Base-by-base conservation (phyloP, 257 asterid species). In the Schizonepeta tenuifolia region DNA sequence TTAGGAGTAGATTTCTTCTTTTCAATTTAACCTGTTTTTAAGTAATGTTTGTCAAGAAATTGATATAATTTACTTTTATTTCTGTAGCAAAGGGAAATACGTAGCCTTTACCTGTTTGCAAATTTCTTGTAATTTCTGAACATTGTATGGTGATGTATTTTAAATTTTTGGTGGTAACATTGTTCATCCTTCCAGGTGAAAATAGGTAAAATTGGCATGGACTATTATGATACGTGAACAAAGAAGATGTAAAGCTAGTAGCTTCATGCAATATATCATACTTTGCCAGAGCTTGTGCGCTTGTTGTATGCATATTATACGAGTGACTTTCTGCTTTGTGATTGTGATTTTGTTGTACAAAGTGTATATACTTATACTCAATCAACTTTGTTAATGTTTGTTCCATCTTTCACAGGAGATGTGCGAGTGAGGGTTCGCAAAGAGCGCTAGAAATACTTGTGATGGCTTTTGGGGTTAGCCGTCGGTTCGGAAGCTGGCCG, bases 141-240 rank as follows among this genome's bases (percentile, higher is more conserved):
- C 61, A 50, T 77, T 77, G 13, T 63, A 59, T 80, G 77, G 55
- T 79, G 80, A 35, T 82, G 74, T 80, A 62, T 84, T 75, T 76
- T 59, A 67, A 84, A 75, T 79, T 84, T 75, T 78, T 85, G 66
- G 72, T 73, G 75, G 86, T 82, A 74, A 78, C 75, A 71, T 60
- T 84, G 82, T 87, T 89, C 88, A 80, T 83, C 81, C 88, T 84
- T 76, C 96, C 92, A 86, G 86, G 86, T 90, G 84, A 89, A 85
- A 74, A 80, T 80, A 77, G 97, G 96, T 84, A 84, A 83, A 72
- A 62, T 89, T 88, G 94, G 91, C 92, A 92, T 89, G 74, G 85
- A 82, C 96, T 89, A 77, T 87, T 80, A 81, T 87, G 97, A 89
- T 87, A 90, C 85, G 96, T 88, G 85, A 84, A 86, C 85, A 83